Conservation (phyloP, 1,284 basidiomycete genomes). For the Ustilago nuda region DNA sequence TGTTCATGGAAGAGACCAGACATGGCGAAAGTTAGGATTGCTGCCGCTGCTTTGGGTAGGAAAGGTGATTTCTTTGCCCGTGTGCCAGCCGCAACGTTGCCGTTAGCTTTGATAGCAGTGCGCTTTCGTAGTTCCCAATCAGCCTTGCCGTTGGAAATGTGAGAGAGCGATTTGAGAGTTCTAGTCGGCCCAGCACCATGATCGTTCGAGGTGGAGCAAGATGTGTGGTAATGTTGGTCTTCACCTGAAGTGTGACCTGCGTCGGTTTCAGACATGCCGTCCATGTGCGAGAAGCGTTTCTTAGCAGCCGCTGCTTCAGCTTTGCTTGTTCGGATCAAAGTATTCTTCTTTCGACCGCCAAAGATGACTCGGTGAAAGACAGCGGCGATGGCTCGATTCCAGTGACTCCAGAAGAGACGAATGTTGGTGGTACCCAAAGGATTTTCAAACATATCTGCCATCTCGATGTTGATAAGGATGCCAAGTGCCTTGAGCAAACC, state of each 20-base stretch:
- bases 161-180: slow-evolving; percentile 47
- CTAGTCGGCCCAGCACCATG: slow-evolving; percentile 13
- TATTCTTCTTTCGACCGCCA: slow-evolving; percentile 56
- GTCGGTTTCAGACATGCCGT: slow-evolving; percentile 63
- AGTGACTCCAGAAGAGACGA: slow-evolving; percentile 68
- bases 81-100: slow-evolving; percentile 1
- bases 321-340: slow-evolving; percentile 27
- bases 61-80: slow-evolving; percentile 48
- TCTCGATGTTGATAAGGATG: slow-evolving; percentile 63
- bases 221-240: slow-evolving; percentile 39
- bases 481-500: slow-evolving; percentile 62
- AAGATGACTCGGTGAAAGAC: slow-evolving; percentile 69
- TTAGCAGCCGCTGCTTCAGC: slow-evolving; percentile 14
- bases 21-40: slow-evolving; percentile 65
- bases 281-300: slow-evolving; percentile 50
- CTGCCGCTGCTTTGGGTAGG: slow-evolving; percentile 58
- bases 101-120: slow-evolving; percentile 28
- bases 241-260: slow-evolving; percentile 55
- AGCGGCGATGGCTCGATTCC: slow-evolving; percentile 67
- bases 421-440: slow-evolving; percentile 66
- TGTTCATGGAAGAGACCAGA: slow-evolving; percentile 67
- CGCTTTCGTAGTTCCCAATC: slow-evolving; percentile 29
- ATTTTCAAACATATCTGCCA: slow-evolving; percentile 68
- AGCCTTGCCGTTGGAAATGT: slow-evolving; percentile 15
- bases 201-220: slow-evolving; percentile 12